These are phyloP conservation scores for Silene noctiflora DNA, from an alignment of 179 eudicot species.

Conservation along the genomic window DNA sequence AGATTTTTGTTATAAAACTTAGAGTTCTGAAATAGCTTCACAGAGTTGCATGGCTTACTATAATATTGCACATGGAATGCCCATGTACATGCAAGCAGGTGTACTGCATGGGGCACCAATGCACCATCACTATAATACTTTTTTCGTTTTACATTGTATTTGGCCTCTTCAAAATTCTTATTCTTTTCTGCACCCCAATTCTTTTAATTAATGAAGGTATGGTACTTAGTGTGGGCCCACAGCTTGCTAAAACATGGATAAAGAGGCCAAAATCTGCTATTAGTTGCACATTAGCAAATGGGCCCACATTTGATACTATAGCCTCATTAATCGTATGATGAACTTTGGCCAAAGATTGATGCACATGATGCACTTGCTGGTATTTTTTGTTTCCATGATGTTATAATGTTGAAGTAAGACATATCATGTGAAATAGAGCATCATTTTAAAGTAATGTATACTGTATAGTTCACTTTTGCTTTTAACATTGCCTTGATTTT, in stretches of 20 bases:
- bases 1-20: not conserved
- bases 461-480: not conserved
- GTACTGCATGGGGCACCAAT: slow-evolving; percentile 34
- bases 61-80: slow-evolving; percentile 27
- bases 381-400: slow-evolving; percentile 26
- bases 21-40: not conserved
- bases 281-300: slow-evolving; percentile 33
- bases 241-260: slow-evolving; percentile 20
- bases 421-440: slow-evolving; percentile 35
- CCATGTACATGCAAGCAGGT: slow-evolving; percentile 25
- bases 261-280: slow-evolving; percentile 34
- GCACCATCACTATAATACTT: slow-evolving; percentile 19
- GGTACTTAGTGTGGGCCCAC: slow-evolving; percentile 19
- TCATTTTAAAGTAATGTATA: slow-evolving; percentile 14
- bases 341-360: slow-evolving; percentile 29
- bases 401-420: slow-evolving; percentile 26
- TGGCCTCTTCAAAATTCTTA: slow-evolving; percentile 18
- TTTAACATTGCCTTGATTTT: slow-evolving; percentile 11
- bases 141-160: slow-evolving; percentile 28
- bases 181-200: not conserved
- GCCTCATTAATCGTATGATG: slow-evolving; percentile 20
- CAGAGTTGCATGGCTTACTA: slow-evolving; percentile 7
- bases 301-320: slow-evolving; percentile 27
- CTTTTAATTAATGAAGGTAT: not conserved
- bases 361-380: slow-evolving; percentile 32